Conservation (phyloP, 768 basidiomycete genomes). For the Tricholoma sp. region DNA sequence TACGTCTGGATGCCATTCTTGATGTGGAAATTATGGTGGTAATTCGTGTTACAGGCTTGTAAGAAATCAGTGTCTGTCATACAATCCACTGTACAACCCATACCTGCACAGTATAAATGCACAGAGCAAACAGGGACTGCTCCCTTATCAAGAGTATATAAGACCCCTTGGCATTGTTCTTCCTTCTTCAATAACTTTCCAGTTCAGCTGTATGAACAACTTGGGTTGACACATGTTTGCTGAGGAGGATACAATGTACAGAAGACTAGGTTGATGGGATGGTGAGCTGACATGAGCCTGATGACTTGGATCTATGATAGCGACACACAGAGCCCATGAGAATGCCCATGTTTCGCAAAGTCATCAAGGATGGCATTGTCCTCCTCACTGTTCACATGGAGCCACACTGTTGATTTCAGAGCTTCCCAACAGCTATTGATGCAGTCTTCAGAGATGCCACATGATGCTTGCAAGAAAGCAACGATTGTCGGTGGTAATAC, state of each 20-base stretch:
- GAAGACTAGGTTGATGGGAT: neutral
- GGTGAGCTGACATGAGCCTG: neutral
- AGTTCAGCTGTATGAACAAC: neutral
- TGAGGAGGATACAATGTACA: neutral
- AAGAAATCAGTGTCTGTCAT: neutral
- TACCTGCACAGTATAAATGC: neutral
- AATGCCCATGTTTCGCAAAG: neutral
- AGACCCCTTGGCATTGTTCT: neutral
- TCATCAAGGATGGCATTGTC: neutral
- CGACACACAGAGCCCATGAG: neutral
- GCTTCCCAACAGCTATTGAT: neutral
- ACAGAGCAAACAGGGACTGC: neutral
- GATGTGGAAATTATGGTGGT: neutral
- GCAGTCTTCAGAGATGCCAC: neutral
- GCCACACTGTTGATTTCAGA: neutral
- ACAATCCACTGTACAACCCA: neutral
- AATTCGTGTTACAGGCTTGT: neutral
- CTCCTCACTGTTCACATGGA: neutral
- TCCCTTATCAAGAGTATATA: neutral
- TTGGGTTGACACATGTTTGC: neutral
- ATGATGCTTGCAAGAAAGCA: too few species aligned
- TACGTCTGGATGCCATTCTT: neutral
- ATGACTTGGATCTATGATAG: neutral
- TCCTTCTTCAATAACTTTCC: neutral
- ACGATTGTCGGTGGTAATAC: too few species aligned